phyloP scores from a whole-genome alignment of 2,329 filamentous ascomycete genomes.

The Fusarium citri region DNA sequence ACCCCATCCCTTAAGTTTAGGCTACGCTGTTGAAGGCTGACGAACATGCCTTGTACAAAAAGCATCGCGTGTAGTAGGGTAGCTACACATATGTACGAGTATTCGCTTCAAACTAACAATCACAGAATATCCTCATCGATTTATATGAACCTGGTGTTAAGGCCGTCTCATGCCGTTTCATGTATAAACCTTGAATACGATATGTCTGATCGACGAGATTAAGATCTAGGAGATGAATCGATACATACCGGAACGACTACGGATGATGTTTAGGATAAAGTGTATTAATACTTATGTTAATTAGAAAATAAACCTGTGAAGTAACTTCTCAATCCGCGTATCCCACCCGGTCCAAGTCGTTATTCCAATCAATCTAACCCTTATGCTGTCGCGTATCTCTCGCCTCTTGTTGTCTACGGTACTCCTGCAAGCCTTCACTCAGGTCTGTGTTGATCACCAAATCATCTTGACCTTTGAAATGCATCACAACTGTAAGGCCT shows the following conservation, averaged over 20 bases:
- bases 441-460: slow-evolving; percentile 64
- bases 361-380: slow-evolving; percentile 9
- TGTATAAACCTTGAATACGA: neutral
- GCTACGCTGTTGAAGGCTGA: slow-evolving; percentile 12
- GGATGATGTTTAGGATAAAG: neutral
- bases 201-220: neutral
- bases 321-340: neutral
- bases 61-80: neutral
- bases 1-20: neutral
- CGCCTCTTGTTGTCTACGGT: slow-evolving; percentile 13
- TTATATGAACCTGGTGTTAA: neutral
- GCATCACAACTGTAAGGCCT: slow-evolving; percentile 64
- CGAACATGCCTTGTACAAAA: neutral
- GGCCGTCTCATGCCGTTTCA: neutral
- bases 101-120: neutral
- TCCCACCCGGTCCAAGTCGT: slow-evolving; percentile 5
- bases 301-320: neutral
- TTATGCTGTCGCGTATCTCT: neutral
- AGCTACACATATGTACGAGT: neutral
- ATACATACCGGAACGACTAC: neutral
- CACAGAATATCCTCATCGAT: neutral
- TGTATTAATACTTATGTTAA: slow-evolving; percentile 4
- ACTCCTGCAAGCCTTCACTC: slow-evolving; percentile 47
- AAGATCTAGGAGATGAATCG: neutral
- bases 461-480: slow-evolving; percentile 62